Evolutionary conservation across 176 grass and related monocot species (phyloP).

Genomic region (Carex scoparia): DNA sequence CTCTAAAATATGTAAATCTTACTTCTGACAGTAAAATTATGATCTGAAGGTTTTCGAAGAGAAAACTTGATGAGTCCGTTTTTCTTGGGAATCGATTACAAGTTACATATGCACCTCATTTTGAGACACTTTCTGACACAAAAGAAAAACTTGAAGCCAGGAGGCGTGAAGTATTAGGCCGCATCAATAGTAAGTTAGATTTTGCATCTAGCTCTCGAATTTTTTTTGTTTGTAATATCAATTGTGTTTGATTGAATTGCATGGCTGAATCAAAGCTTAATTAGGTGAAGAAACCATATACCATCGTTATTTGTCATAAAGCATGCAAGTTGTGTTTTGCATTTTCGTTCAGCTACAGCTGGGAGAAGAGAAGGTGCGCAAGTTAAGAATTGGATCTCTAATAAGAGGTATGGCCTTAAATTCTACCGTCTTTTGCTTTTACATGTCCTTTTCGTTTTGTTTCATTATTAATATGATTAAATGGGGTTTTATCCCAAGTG

Average conservation of each 20-base stretch:
- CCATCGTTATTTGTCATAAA: neutral
- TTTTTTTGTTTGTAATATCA: neutral
- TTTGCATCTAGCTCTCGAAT: neutral
- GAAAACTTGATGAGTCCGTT: conserved; percentile 73
- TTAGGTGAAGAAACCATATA: neutral
- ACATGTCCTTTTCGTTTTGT: neutral
- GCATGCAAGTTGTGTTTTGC: conserved; percentile 1
- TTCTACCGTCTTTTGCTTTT: neutral
- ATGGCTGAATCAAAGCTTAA: neutral
- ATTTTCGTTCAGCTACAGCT: conserved; percentile 37
- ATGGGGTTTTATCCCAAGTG: neutral
- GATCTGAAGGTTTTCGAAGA: conserved; percentile 77
- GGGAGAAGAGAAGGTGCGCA: conserved; percentile 38
- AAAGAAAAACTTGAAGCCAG: conserved; percentile 85
- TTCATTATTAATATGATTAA: neutral
- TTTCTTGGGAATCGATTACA: conserved; percentile 76
- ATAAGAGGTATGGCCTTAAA: conserved; percentile 39
- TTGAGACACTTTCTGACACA: conserved; percentile 54
- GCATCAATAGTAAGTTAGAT: conserved; percentile 53
- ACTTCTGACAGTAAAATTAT: conserved; percentile 4
- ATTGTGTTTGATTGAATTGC: neutral
- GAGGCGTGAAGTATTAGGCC: conserved; percentile 61
- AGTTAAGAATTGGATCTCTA: conserved; percentile 44
- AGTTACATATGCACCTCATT: conserved; percentile 77
- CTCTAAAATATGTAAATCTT: conserved; percentile 5